Evolutionary conservation across 805 yeast genomes (phyloP).

Genomic region (Yamadazyma akitaensis): DNA sequence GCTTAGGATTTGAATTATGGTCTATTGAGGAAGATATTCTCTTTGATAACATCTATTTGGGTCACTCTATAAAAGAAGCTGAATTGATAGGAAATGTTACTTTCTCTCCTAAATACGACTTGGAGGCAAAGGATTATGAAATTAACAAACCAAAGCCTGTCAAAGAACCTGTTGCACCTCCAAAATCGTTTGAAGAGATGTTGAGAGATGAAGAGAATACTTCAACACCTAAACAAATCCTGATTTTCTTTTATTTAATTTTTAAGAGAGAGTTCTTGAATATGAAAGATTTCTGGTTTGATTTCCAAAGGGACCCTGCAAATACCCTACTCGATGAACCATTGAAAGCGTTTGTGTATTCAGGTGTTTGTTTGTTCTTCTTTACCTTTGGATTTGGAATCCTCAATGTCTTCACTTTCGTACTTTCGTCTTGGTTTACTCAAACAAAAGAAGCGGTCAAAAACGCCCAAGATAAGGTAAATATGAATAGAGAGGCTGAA

Average conservation of each 20-base stretch:
- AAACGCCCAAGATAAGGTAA: constrained; percentile 7
- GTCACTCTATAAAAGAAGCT: constrained; percentile 82
- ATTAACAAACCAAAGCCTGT: constrained; percentile 39
- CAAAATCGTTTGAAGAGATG: constrained; percentile 36
- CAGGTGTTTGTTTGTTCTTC: constrained; percentile 37
- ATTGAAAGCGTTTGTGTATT: constrained; percentile 47
- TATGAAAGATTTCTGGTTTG: constrained; percentile 32
- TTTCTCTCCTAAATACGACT: constrained; percentile 49
- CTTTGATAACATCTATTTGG: constrained; percentile 82
- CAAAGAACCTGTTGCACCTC: constrained; percentile 44
- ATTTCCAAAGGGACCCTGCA: constrained; percentile 44
- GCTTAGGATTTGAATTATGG: constrained; percentile 87
- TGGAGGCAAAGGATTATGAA: constrained; percentile 47
- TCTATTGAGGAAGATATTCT: constrained; percentile 71
- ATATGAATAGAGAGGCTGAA: background rate
- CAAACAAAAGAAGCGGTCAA: constrained; percentile 7
- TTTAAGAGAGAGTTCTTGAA: constrained; percentile 19
- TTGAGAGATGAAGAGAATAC: constrained; percentile 17
- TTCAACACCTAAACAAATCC: constrained; percentile 14
- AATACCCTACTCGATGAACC: constrained; percentile 45
- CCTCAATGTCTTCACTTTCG: constrained; percentile 34
- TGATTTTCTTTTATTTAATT: constrained; percentile 18
- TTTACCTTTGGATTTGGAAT: constrained; percentile 44
- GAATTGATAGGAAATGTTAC: constrained; percentile 79
- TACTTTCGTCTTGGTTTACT: constrained; percentile 16